phyloP scores from a whole-genome alignment of 352 stramenopile genomes.

The Phytopythium boreale region DNA sequence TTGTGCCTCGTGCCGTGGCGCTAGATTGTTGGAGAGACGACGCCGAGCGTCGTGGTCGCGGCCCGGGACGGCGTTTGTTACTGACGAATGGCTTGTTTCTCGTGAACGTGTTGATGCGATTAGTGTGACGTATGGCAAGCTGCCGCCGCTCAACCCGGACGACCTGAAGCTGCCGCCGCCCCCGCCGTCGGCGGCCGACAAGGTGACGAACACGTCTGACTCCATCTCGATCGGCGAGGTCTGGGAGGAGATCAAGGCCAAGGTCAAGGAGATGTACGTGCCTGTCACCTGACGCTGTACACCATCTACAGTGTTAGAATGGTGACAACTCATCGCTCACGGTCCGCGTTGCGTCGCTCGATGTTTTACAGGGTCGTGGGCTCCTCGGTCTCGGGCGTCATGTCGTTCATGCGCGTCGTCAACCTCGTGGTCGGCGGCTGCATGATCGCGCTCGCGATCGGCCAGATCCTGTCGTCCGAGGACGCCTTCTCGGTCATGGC shows the following conservation, averaged over 20 bases:
- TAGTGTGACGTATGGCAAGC: slow-evolving; percentile 70
- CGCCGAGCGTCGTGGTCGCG: not conserved
- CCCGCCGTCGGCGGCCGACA: slow-evolving; percentile 69
- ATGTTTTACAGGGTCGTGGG: slow-evolving; percentile 52
- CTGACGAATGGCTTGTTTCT: not conserved
- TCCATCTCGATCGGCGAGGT: slow-evolving; percentile 81
- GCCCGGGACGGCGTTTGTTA: not conserved
- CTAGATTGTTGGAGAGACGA: too few relatives aligned
- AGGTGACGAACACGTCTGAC: slow-evolving; percentile 55
- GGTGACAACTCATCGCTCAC: not conserved
- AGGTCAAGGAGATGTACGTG: slow-evolving; percentile 73
- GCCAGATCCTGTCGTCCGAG: slow-evolving; percentile 63
- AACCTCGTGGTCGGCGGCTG: slow-evolving; percentile 71
- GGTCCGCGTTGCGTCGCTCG: too few relatives aligned
- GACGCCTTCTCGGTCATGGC: slow-evolving; percentile 75
- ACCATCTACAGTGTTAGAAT: too few relatives aligned
- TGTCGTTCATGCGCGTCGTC: slow-evolving; percentile 71
- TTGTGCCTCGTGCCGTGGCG: too few relatives aligned
- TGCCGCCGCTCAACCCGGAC: slow-evolving; percentile 81
- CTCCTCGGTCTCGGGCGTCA: slow-evolving; percentile 75
- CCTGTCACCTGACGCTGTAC: not conserved
- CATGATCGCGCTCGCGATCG: slow-evolving; percentile 74
- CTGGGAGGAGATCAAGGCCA: slow-evolving; percentile 83
- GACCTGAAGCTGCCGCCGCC: slow-evolving; percentile 81
- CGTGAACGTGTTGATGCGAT: not conserved